Evolutionary conservation across 495 filamentous ascomycete genomes (phyloP), one percentile per base, ranked within the genome.

Genomic region (Penicillium tannophilum): DNA sequence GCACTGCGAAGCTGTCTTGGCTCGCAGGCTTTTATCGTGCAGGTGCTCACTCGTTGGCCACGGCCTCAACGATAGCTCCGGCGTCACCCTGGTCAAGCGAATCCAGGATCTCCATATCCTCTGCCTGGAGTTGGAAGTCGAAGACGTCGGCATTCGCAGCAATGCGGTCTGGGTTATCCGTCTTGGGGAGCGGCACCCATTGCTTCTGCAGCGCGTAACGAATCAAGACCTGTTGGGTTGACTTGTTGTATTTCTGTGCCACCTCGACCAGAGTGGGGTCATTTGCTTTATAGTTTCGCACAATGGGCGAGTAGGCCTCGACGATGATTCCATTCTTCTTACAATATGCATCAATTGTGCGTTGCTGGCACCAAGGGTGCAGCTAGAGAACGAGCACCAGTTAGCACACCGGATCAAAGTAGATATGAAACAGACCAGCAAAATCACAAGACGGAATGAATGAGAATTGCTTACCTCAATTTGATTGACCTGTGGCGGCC

Each of bases 121-220:
- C 81, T 42, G 74, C 73, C 6, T 74, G 78, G 63, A 92, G 82
- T 42, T 82, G 76, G 63, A 92, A 90, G 30, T 81, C 78, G 23
- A 81, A 88, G n/a, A 89, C 78, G 54, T 87, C 73, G 4, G 81
- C 86, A 69, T 91, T 92, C 44, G 82, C 77, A 12, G 79, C 68
- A 36, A 92, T 85, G 23, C 88, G 77, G 19, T 84, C 82, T 19
- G 79, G 75, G 58, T 78, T 84, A 39, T 82, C 79, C 46, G 86
- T 89, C 80, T 93, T 93, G 19, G 90, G 90, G 59, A 93, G 73
- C 41, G 87, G 82, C 11, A 92, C 85, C 75, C 86, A 89, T 20
- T 80, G 85, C 63, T 92, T 85, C 73, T 92, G 90, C 59, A 84
- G 56, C 26, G 78, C 75, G 61, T 83, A 85, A 61, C 82, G 71